Percentiles rank a stretch among this genome's conserved stretches.
These are phyloP conservation scores for Amphirosellinia nigrospora DNA, from an alignment of 495 filamentous ascomycete species.

Conservation along the genomic window DNA sequence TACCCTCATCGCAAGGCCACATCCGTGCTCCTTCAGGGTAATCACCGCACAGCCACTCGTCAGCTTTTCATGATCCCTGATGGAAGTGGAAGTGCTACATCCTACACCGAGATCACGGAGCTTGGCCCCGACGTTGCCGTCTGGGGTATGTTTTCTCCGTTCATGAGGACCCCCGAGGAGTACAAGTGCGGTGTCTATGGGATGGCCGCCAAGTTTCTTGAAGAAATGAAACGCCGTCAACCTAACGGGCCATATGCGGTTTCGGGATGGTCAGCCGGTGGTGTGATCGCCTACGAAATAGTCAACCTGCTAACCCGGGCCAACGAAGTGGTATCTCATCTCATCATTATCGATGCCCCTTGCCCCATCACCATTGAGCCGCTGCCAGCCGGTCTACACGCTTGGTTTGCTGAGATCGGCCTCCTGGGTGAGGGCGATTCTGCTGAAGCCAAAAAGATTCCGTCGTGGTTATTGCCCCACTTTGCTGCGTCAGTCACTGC, in stretches of 20 bases:
- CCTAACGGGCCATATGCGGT: constrained; percentile 71
- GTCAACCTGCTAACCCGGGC: constrained; percentile 71
- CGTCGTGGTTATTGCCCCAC: constrained; percentile 82
- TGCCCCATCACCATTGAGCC: constrained; percentile 79
- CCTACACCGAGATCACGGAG: constrained; percentile 62
- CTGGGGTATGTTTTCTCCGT: constrained; percentile 71
- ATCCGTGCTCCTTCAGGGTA: constrained; percentile 68
- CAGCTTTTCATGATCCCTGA: constrained; percentile 78
- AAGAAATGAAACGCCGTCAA: constrained; percentile 68
- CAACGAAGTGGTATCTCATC: constrained; percentile 72
- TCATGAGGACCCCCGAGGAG: constrained; percentile 61
- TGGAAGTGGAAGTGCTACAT: constrained; percentile 72
- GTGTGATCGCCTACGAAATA: constrained; percentile 86
- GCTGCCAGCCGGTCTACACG: constrained; percentile 75
- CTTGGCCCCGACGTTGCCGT: constrained; percentile 59
- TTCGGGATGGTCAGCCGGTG: constrained; percentile 85
- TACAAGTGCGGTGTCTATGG: constrained; percentile 62
- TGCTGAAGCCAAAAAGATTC: constrained; percentile 61
- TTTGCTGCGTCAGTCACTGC: constrained; percentile 79
- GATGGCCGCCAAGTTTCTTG: constrained; percentile 62
- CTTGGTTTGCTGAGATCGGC: constrained; percentile 79
- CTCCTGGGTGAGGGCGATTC: constrained; percentile 70
- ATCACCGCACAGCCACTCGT: constrained; percentile 62
- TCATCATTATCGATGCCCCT: constrained; percentile 84
- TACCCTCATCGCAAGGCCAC: constrained; percentile 71